Evolutionary conservation across 2,329 filamentous ascomycete species (phyloP).

Genomic region (Eutypella sp.): DNA sequence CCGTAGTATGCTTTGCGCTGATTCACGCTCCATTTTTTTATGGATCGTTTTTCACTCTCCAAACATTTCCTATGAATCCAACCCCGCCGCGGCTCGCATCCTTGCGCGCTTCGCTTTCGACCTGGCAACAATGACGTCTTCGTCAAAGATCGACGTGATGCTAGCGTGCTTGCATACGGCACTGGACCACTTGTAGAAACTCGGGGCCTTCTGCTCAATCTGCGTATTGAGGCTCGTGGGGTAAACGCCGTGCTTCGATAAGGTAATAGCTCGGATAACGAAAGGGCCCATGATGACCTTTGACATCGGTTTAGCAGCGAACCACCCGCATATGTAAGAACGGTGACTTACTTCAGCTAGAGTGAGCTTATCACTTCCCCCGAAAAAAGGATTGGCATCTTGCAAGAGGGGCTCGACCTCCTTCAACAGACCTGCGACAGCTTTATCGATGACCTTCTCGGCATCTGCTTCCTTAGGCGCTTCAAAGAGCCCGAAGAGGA

Average conservation of each 20-base stretch:
- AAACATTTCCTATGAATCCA: background rate
- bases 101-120: background rate
- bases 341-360: slow-evolving; percentile 63
- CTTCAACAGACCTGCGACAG: slow-evolving; percentile 55
- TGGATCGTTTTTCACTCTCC: background rate
- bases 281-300: slow-evolving; percentile 64
- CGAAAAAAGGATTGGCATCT: slow-evolving; percentile 56
- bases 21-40: no score
- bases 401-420: slow-evolving; percentile 68
- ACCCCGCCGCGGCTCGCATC: background rate
- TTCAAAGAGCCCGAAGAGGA: slow-evolving; percentile 18
- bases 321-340: background rate
- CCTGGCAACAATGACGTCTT: slow-evolving; percentile 33
- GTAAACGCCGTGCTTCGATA: slow-evolving; percentile 49
- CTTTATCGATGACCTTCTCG: slow-evolving; percentile 40
- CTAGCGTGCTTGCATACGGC: slow-evolving; percentile 58
- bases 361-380: slow-evolving; percentile 59
- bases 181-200: slow-evolving; percentile 63
- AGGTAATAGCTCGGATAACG: slow-evolving; percentile 53
- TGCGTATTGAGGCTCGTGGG: slow-evolving; percentile 41
- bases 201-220: slow-evolving; percentile 53
- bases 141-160: slow-evolving; percentile 59
- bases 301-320: background rate
- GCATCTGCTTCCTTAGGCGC: slow-evolving; percentile 46
- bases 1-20: no score